A percentile compares a stretch with the other conserved stretches of the same genome.
These are phyloP conservation scores for Macroventuria anomochaeta DNA, from an alignment of 2,329 filamentous ascomycete species.

Conservation along the genomic window DNA sequence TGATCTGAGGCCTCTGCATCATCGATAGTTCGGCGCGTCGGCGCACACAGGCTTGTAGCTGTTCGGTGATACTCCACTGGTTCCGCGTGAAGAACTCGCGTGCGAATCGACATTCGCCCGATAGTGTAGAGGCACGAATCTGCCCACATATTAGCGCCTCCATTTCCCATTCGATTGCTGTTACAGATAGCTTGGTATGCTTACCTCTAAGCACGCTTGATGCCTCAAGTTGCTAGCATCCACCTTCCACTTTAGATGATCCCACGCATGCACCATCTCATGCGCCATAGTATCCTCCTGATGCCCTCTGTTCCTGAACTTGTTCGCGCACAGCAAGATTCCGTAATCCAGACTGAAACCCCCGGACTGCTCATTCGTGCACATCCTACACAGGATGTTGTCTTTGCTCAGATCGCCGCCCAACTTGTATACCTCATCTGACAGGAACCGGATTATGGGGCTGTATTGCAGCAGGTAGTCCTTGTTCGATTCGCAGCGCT, in stretches of 20 bases:
- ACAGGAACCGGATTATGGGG: conserved; percentile 86
- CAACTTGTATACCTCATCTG: conserved; percentile 78
- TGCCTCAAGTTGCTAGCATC: conserved; percentile 84
- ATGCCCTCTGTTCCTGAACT: conserved; percentile 78
- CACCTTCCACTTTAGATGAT: conserved; percentile 89
- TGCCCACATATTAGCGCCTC: conserved; percentile 42
- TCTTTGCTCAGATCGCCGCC: conserved; percentile 74
- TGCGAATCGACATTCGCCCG: conserved; percentile 90
- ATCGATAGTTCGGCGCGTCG: conserved; percentile 81
- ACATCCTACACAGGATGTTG: conserved; percentile 85
- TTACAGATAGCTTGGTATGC: conserved; percentile 20
- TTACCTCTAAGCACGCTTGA: conserved; percentile 90
- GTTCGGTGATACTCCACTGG: conserved; percentile 88
- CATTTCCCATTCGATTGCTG: not conserved
- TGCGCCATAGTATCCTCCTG: conserved; percentile 94
- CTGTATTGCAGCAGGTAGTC: conserved; percentile 84
- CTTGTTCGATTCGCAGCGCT: conserved; percentile 78
- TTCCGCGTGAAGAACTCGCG: conserved; percentile 83
- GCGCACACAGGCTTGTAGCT: conserved; percentile 92
- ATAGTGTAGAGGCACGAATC: conserved; percentile 92
- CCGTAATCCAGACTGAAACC: conserved; percentile 88
- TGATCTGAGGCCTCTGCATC: conserved; percentile 76
- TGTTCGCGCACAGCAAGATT: conserved; percentile 91
- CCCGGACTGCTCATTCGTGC: conserved; percentile 73
- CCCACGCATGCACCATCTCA: conserved; percentile 98